phyloP scores from a whole-genome alignment of 345 rosid genomes.

The Arabidopsis suecica region DNA sequence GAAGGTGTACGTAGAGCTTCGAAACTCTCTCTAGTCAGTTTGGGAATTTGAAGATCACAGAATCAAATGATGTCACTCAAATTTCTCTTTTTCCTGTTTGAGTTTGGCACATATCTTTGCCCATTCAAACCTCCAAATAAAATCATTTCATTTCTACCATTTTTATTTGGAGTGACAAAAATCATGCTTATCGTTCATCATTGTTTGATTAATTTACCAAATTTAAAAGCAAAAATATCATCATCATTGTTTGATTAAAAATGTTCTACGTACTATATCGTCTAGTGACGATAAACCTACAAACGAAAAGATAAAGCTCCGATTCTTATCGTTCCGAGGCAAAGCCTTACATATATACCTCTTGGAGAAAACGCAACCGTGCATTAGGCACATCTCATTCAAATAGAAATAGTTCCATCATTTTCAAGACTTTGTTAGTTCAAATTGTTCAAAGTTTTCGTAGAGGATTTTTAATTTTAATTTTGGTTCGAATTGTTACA shows the following conservation, averaged over 20 bases:
- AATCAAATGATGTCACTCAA: conserved; percentile 48
- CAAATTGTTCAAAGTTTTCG: neutral
- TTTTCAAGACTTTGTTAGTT: neutral
- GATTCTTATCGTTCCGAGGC: neutral
- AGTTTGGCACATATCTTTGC: conserved; percentile 42
- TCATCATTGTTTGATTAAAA: neutral
- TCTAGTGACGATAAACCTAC: neutral
- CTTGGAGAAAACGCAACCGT: neutral
- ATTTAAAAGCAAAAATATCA: neutral
- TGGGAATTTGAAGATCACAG: conserved; percentile 40
- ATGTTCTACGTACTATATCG: neutral
- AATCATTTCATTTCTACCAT: conserved; percentile 4
- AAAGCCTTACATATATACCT: neutral
- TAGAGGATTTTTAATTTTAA: neutral
- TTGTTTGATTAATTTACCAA: conserved; percentile 4
- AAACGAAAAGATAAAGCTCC: neutral
- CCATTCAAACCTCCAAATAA: conserved; percentile 38
- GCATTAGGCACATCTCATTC: neutral
- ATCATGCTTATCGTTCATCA: neutral
- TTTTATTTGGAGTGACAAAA: conserved; percentile 11
- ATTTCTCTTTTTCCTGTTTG: conserved; percentile 28
- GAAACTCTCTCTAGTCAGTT: conserved; percentile 43
- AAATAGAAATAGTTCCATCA: neutral
- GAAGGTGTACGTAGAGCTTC: conserved; percentile 39
- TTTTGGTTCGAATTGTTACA: neutral